These are phyloP conservation scores for Pilasporangium apinafurcum DNA, from an alignment of 352 stramenopile species.

Conservation along the genomic window DNA sequence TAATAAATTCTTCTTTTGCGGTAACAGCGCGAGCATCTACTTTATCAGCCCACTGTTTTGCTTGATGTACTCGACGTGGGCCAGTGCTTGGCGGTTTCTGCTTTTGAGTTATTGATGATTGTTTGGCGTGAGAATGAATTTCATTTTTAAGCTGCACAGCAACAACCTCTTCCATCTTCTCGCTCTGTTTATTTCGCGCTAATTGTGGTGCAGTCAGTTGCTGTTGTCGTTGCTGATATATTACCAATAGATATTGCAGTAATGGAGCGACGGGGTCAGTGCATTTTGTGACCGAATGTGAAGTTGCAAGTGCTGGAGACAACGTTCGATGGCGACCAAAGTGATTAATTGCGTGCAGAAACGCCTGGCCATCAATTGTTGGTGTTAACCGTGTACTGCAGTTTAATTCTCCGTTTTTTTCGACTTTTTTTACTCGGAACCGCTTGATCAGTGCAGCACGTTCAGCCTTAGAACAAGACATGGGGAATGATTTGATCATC, in stretches of 20 bases:
- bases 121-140: neutral
- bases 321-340: constrained; percentile 27
- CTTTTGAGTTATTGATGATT: neutral
- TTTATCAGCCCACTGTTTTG: neutral
- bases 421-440: constrained; percentile 4
- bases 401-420: too few relatives aligned
- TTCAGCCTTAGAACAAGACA: constrained; percentile 30
- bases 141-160: constrained; percentile 1
- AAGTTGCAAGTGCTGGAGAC: constrained; percentile 4
- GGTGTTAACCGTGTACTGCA: too few relatives aligned
- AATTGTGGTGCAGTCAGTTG: neutral
- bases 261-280: constrained; percentile 24
- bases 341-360: constrained; percentile 25
- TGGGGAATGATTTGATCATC: constrained; percentile 29
- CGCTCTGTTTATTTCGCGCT: neutral
- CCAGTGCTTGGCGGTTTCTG: too few relatives aligned
- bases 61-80: neutral
- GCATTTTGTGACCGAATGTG: constrained; percentile 17
- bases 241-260: constrained; percentile 44
- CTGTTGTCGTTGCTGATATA: constrained; percentile 16
- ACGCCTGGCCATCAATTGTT: constrained; percentile 23
- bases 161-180: neutral
- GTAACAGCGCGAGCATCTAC: neutral
- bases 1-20: constrained; percentile 2
- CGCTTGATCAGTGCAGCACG: constrained; percentile 16